Percentiles rank a stretch among this genome's conserved stretches.
These are phyloP conservation scores for Sporothrix sp. DNA, from an alignment of 2,329 filamentous ascomycete species.

Conservation along the genomic window DNA sequence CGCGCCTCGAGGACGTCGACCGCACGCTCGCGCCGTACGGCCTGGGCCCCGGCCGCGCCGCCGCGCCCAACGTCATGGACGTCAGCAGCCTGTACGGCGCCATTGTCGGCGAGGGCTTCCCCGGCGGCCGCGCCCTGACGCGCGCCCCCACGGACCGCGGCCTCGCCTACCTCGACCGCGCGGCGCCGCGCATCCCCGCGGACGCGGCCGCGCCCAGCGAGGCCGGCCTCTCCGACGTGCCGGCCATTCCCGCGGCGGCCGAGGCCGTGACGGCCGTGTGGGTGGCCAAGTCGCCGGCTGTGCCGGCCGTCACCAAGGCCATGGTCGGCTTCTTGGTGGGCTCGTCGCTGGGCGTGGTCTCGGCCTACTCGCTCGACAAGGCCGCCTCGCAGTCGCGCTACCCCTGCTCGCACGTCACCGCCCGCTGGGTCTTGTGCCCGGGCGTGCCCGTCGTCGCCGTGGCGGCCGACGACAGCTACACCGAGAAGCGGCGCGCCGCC, in stretches of 20 bases:
- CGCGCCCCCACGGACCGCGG: conserved; percentile 64
- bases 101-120: conserved; percentile 76
- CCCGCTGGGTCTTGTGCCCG: conserved; percentile 82
- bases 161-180: conserved; percentile 58
- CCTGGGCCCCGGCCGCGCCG: conserved; percentile 66
- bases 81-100: conserved; percentile 78
- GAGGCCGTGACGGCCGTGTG: conserved; percentile 73
- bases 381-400: conserved; percentile 51
- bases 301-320: conserved; percentile 64
- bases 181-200: conserved; percentile 45
- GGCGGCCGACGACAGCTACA: conserved; percentile 75
- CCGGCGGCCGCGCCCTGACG: conserved; percentile 72
- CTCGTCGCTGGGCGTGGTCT: conserved; percentile 73
- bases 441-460: conserved; percentile 79
- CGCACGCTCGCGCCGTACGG: conserved; percentile 68
- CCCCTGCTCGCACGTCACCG: conserved; percentile 67
- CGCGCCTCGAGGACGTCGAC: conserved; percentile 69
- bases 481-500: conserved; percentile 54
- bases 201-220: no score
- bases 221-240: conserved; percentile 51
- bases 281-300: conserved; percentile 72
- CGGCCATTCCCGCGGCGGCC: conserved; percentile 57
- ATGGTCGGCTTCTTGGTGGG: conserved; percentile 75
- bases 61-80: conserved; percentile 79
- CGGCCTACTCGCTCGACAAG: conserved; percentile 65